Evolutionary conservation across 768 basidiomycete genomes (phyloP).

Genomic region (Tephrocybe sp.): DNA sequence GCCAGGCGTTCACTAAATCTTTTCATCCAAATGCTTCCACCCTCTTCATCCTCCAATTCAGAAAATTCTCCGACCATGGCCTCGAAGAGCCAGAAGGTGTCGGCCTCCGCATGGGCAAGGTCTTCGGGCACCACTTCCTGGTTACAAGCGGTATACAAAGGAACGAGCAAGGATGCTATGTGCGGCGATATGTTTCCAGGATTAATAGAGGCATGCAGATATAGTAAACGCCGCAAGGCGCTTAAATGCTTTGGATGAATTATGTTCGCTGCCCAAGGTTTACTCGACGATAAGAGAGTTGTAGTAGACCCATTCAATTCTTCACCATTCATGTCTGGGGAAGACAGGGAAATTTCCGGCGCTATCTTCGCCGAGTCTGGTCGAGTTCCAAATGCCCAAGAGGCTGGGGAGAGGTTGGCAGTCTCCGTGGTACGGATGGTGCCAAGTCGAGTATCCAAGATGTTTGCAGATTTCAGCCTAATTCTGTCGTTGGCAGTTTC

Average conservation of each 20-base stretch:
- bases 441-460: constrained; percentile 54
- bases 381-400: constrained; percentile 36
- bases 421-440: constrained; percentile 37
- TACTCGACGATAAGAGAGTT: constrained; percentile 49
- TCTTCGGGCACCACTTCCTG: constrained; percentile 65
- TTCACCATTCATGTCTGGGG: constrained; percentile 28
- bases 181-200: constrained; percentile 70
- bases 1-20: constrained; percentile 58
- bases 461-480: constrained; percentile 47
- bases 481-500: constrained; percentile 43
- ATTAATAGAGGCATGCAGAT: constrained; percentile 69
- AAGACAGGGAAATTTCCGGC: constrained; percentile 38
- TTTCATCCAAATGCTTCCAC: constrained; percentile 59
- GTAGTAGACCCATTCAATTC: constrained; percentile 36
- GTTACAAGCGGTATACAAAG: constrained; percentile 60
- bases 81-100: constrained; percentile 83
- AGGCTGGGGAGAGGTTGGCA: constrained; percentile 35
- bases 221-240: constrained; percentile 67
- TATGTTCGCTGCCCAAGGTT: constrained; percentile 40
- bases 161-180: constrained; percentile 67
- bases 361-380: constrained; percentile 28
- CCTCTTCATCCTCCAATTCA: constrained; percentile 72
- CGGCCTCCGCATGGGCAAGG: constrained; percentile 69
- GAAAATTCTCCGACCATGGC: constrained; percentile 69
- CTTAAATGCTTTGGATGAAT: constrained; percentile 62